Base-by-base conservation (phyloP, 768 basidiomycete species). In the Lyophyllum atratum region DNA sequence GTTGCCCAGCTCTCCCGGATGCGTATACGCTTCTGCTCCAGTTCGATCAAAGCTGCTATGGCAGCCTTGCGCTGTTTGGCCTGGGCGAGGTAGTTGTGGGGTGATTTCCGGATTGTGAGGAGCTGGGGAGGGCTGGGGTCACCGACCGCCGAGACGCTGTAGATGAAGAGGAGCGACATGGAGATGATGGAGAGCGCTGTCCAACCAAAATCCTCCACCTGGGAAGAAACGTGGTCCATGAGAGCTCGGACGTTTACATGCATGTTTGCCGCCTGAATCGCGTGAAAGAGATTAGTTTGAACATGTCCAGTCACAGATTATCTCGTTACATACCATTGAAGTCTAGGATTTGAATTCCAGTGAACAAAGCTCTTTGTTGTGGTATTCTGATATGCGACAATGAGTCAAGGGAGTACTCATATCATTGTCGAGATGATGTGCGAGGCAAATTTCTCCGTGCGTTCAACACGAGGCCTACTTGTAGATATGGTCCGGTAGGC, bases 11-110 rank as follows among this genome's bases (percentile, higher is more conserved):
- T 51, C 45, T 66, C 63, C 15, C 58, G 49, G 9, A 68, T 59
- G 43, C 31, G 45, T 24, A 55, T 57, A 22, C 61, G 66, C 37
- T 51, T 56, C 29, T 61, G 63, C 50, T 71, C 66, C n/a, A 65
- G 58, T 22, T 65, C 61, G 8, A 62, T 59, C 21, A 61, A 58
- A 6, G 60, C 64, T 34, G 58, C 49, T 40, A 64, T 63, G 19
- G 58, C 65, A 1, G 62, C 63, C 43, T 61, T 60, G 34, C 65
- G 58, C 40, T 62, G 56, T 29, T 52, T 59, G 12, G 62, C 67
- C 28, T 54, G 65, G 14, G 67, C 67, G 17, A 66, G 60, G 26
- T 66, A 64, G 24, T 61, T 61, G 29, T 22, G 55, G 11, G 51
- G 44, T 19, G 22, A 11, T 17, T 15, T 25, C 9, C 9, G 51